Conservation (phyloP, 164 flowering plant genomes). For the Vitis riparia region DNA sequence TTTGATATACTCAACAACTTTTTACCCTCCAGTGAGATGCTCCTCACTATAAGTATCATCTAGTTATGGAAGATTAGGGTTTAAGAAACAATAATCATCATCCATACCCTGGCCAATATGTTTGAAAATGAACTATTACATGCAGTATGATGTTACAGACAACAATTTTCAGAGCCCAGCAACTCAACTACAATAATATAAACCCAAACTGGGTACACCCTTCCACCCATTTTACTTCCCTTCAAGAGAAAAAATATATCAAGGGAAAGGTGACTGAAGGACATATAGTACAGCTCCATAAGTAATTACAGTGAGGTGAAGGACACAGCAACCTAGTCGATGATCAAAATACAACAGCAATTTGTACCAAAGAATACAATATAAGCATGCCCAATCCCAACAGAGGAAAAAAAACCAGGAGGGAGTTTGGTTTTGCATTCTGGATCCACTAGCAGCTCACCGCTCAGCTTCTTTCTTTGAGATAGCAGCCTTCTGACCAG, state of each 20-base stretch:
- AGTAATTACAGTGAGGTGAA: neutral
- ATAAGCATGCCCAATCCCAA: too few species aligned
- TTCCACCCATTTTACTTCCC: neutral
- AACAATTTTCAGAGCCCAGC: too few species aligned
- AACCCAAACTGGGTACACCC: neutral
- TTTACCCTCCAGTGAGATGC: too few species aligned
- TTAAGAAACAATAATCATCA: too few species aligned
- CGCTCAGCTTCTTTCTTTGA: conserved; percentile 33
- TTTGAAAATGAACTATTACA: neutral
- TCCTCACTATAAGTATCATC: too few species aligned
- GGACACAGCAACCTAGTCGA: neutral
- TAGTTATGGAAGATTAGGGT: too few species aligned
- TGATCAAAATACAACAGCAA: conserved; percentile 5
- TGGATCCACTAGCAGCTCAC: neutral
- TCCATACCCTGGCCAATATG: too few species aligned
- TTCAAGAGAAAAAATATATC: neutral
- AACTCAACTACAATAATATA: too few species aligned
- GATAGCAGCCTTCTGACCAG: conserved; percentile 24
- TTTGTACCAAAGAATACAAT: neutral
- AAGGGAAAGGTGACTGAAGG: neutral
- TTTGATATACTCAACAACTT: too few species aligned
- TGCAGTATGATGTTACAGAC: neutral
- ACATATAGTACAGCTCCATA: neutral
- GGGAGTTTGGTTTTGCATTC: neutral
- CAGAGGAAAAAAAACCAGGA: too few species aligned